Percentiles rank a stretch among this genome's conserved stretches.
These are phyloP conservation scores for Phytophthora sp. DNA, from an alignment of 352 stramenopile genomes.

Conservation along the genomic window DNA sequence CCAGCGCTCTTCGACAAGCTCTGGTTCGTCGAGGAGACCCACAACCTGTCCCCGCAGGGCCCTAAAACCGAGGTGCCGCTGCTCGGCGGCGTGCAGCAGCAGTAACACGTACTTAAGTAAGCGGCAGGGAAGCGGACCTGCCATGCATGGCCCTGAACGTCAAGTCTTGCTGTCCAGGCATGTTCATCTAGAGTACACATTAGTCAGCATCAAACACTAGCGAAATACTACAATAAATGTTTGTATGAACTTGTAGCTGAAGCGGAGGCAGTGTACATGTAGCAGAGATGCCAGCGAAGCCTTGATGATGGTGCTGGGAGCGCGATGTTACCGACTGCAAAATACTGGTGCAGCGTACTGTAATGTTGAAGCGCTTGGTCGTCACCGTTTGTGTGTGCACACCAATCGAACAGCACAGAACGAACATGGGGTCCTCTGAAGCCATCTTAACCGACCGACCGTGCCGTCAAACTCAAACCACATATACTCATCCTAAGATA, in stretches of 20 bases:
- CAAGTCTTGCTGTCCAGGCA: background rate
- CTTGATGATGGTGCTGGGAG: too few species aligned
- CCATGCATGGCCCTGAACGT: too few species aligned
- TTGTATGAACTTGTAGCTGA: too few species aligned
- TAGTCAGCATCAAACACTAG: background rate
- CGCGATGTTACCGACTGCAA: too few species aligned
- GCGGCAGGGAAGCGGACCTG: background rate
- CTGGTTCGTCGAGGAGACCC: conserved; percentile 78
- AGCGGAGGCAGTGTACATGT: too few species aligned
- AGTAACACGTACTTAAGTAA: too few species aligned
- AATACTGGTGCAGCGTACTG: too few species aligned
- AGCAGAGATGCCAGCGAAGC: background rate
- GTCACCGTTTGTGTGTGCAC: conserved; percentile 7
- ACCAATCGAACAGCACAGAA: conserved; percentile 21
- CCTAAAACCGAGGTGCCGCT: conserved; percentile 54
- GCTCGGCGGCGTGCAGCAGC: conserved; percentile 22
- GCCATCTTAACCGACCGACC: conserved; percentile 21
- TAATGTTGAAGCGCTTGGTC: background rate
- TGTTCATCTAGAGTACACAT: background rate
- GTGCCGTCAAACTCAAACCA: background rate
- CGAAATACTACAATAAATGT: too few species aligned
- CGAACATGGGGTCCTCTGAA: background rate
- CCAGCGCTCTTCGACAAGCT: conserved; percentile 53
- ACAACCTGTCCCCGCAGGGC: conserved; percentile 62
- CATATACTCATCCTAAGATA: conserved; percentile 16